phyloP scores from a whole-genome alignment of 495 filamentous ascomycete species.

The Amorphotheca resinae region DNA sequence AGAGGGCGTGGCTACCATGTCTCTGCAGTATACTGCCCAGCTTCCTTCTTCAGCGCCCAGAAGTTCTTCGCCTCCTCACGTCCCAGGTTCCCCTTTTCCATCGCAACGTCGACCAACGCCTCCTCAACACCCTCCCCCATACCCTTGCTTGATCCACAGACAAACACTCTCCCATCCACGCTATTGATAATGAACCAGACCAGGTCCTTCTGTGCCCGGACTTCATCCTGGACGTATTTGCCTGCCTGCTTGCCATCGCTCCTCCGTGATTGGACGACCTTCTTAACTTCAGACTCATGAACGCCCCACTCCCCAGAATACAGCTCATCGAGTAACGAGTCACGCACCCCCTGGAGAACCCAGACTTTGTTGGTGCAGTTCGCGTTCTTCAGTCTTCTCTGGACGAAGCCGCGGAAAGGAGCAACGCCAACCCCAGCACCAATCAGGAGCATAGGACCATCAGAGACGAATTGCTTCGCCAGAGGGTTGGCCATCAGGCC shows the following conservation, averaged over 20 bases:
- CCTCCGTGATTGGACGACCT: constrained; percentile 73
- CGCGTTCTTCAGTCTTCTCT: constrained; percentile 84
- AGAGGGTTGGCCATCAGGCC: constrained; percentile 97
- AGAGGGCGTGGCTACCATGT: no score
- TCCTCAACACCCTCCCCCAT: constrained; percentile 96
- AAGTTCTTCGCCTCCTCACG: constrained; percentile 60
- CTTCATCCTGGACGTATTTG: constrained; percentile 81
- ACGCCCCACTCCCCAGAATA: constrained; percentile 96
- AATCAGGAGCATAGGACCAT: constrained; percentile 95
- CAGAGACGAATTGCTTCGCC: constrained; percentile 73
- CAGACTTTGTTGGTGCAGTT: constrained; percentile 99
- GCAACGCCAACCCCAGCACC: constrained; percentile 95
- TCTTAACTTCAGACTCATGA: constrained; percentile 83
- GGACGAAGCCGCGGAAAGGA: constrained; percentile 93
- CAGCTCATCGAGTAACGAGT: constrained; percentile 83
- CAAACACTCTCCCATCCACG: constrained; percentile 85
- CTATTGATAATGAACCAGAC: constrained; percentile 96
- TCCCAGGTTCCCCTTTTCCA: constrained; percentile 66
- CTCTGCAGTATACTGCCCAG: constrained; percentile 78
- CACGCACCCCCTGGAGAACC: constrained; percentile 94
- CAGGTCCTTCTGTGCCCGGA: constrained; percentile 74
- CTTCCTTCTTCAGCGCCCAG: constrained; percentile 73
- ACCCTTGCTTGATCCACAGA: constrained; percentile 84
- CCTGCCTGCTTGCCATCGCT: constrained; percentile 38
- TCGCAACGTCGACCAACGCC: constrained; percentile 67